phyloP scores from a whole-genome alignment of 2,329 filamentous ascomycete species.

The Cordyceps javanica region DNA sequence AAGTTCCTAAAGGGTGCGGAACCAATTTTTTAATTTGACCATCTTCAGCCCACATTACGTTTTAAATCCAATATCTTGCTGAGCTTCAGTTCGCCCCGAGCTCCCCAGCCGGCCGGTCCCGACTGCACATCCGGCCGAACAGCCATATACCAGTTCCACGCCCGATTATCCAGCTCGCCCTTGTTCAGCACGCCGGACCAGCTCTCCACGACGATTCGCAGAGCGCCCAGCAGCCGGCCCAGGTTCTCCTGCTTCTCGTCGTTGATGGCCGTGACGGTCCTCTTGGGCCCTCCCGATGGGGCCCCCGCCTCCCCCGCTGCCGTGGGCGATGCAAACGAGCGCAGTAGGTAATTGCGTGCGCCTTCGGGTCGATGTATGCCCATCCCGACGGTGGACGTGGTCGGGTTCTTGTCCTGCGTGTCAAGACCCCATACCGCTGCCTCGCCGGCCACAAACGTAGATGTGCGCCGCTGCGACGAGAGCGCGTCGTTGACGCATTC shows the following conservation, averaged over 20 bases:
- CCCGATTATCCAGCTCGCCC: constrained; percentile 65
- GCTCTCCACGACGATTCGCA: constrained; percentile 66
- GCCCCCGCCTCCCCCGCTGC: constrained; percentile 10
- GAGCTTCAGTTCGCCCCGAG: constrained; percentile 65
- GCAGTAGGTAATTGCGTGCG: constrained; percentile 53
- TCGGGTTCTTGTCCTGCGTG: constrained; percentile 41
- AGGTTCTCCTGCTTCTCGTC: constrained; percentile 65
- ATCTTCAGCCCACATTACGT: constrained; percentile 25
- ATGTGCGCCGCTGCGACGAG: constrained; percentile 37
- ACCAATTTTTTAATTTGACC: not conserved
- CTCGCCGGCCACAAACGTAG: constrained; percentile 35
- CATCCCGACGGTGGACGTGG: constrained; percentile 44
- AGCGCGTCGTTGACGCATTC: constrained; percentile 50
- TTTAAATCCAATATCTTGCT: constrained; percentile 58
- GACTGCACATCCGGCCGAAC: constrained; percentile 70
- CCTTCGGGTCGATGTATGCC: constrained; percentile 69
- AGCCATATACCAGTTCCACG: constrained; percentile 76
- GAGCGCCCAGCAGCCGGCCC: constrained; percentile 60
- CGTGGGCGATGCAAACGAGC: constrained; percentile 50
- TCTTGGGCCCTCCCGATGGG: constrained; percentile 41
- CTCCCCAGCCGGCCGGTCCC: constrained; percentile 76
- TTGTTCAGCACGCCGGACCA: constrained; percentile 60
- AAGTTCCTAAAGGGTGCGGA: not conserved
- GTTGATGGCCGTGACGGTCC: constrained; percentile 43
- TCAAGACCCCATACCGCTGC: constrained; percentile 58